A percentile compares a stretch with the other conserved stretches of the same genome.
Conservation (phyloP, 2,329 filamentous ascomycete genomes). For the Trichoderma guizhouense region DNA sequence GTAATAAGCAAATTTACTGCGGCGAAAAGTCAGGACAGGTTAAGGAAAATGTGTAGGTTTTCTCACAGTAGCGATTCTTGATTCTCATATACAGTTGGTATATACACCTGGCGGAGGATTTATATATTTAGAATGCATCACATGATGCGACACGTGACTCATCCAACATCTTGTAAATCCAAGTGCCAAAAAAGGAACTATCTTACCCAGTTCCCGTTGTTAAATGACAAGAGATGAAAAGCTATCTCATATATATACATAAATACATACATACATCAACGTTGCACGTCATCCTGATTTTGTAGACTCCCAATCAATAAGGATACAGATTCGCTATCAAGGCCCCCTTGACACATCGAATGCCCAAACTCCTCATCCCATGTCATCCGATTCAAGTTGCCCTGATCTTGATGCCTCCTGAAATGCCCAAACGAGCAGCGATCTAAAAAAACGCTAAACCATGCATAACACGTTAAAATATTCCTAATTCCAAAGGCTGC, state of each 20-base stretch:
- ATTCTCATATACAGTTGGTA: neutral
- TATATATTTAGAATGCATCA: neutral
- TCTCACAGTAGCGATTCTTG: neutral
- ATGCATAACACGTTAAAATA: slow-evolving; percentile 18
- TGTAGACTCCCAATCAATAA: slow-evolving; percentile 2
- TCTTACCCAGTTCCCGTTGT: neutral
- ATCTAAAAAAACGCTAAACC: slow-evolving; percentile 21
- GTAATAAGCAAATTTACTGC: neutral
- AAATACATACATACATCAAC: neutral
- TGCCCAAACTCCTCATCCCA: slow-evolving; percentile 12
- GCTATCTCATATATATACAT: neutral
- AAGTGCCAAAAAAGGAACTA: neutral
- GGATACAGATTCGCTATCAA: slow-evolving; percentile 9
- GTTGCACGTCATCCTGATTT: neutral
- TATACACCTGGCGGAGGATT: neutral
- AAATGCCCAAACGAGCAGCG: slow-evolving; percentile 19
- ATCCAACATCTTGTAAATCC: neutral
- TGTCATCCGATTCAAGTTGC: slow-evolving; percentile 20
- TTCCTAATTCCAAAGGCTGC: neutral
- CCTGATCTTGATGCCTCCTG: slow-evolving; percentile 19
- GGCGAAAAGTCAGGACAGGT: neutral
- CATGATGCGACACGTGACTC: neutral
- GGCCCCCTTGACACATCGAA: slow-evolving; percentile 3
- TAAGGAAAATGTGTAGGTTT: neutral
- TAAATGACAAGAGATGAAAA: neutral